Evolutionary conservation across 2,329 filamentous ascomycete species (phyloP), one percentile per base, ranked within the genome.

Genomic region (Ophiostoma fasciatum): DNA sequence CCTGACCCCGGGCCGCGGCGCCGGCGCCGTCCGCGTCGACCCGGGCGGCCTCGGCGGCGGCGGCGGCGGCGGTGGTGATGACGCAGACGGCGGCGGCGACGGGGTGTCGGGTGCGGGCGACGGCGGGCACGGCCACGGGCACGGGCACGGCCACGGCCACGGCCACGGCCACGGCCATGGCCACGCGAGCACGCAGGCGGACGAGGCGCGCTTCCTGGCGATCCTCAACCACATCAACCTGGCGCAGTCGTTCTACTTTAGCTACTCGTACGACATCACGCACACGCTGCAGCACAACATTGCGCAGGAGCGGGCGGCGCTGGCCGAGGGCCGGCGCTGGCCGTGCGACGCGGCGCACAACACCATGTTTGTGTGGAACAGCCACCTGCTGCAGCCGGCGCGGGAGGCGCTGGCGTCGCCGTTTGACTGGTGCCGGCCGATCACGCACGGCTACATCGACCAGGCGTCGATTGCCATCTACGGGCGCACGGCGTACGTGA

Each of bases 331-430:
- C 1, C 58, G 66, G 11, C 61, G 71, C 2, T 68, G 71, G 20
- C 64, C 69, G 7, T 63, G 66, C 28, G 63, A 69, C 20, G 68
- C 71, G 22, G 74, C 85, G 46, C 80, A 80, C 52, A 93, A 94
- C 49, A 74, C 80, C 27, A 98, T 98, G 90, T 98, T 98, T 52
- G 81, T 96, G 3, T 98, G 90, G 90, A 98, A 98, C 48, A 74
- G 82, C 46, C 82, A 94, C 55, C 66, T 98, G 5, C 67, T 98
- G 14, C 67, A 78, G 41, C 87, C 90, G 1, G 84, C 80, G 1
- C 63, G 71, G 11, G 59, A 63, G 14, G 69, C 68, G 6, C 61
- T 98, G 27, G 78, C 79, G 43, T 81, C 87, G 48, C 77, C 83
- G 0, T 94, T 83, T 51, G 85, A 96, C 51, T 98, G 90, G 90